These are phyloP conservation scores for Arthrocladium fulminans DNA, from an alignment of 2,329 filamentous ascomycete genomes.

Conservation along the genomic window DNA sequence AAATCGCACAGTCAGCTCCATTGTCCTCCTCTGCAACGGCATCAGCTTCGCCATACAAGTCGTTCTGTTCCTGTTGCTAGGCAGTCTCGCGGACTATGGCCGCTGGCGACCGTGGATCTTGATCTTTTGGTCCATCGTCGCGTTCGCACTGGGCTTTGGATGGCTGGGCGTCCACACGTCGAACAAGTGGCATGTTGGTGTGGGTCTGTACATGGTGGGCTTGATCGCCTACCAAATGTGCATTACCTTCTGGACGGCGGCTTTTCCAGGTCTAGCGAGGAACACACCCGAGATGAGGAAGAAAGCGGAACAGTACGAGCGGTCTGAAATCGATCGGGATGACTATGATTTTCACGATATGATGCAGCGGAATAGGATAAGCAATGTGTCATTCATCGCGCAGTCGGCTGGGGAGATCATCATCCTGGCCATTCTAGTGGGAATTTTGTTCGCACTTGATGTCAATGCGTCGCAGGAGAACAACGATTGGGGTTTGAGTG, in stretches of 20 bases:
- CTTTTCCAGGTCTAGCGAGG: slow-evolving; percentile 50
- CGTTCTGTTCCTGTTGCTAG: slow-evolving; percentile 40
- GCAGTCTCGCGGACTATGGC: slow-evolving; percentile 53
- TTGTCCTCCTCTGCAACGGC: slow-evolving; percentile 57
- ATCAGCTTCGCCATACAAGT: slow-evolving; percentile 61
- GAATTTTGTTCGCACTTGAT: slow-evolving; percentile 52
- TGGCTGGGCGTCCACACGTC: slow-evolving; percentile 57
- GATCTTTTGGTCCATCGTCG: slow-evolving; percentile 51
- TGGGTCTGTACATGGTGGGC: slow-evolving; percentile 58
- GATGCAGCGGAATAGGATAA: slow-evolving; percentile 54
- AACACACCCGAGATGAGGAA: slow-evolving; percentile 45
- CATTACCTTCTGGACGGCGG: slow-evolving; percentile 60
- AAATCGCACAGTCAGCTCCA: slow-evolving; percentile 53
- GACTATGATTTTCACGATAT: slow-evolving; percentile 55
- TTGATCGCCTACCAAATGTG: slow-evolving; percentile 59
- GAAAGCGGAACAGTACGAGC: slow-evolving; percentile 42
- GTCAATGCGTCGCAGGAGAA: slow-evolving; percentile 51
- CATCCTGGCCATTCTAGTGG: slow-evolving; percentile 57
- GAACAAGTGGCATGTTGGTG: slow-evolving; percentile 51
- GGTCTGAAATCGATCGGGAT: slow-evolving; percentile 46
- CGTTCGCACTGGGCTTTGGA: slow-evolving; percentile 56
- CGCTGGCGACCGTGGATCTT: slow-evolving; percentile 55
- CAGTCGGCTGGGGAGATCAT: slow-evolving; percentile 55
- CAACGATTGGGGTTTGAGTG: slow-evolving; percentile 59
- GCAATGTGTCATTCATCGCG: slow-evolving; percentile 56